These are phyloP conservation scores for Diversispora eburnea DNA, from an alignment of 192 early-diverging fungal genomes.

Conservation along the genomic window DNA sequence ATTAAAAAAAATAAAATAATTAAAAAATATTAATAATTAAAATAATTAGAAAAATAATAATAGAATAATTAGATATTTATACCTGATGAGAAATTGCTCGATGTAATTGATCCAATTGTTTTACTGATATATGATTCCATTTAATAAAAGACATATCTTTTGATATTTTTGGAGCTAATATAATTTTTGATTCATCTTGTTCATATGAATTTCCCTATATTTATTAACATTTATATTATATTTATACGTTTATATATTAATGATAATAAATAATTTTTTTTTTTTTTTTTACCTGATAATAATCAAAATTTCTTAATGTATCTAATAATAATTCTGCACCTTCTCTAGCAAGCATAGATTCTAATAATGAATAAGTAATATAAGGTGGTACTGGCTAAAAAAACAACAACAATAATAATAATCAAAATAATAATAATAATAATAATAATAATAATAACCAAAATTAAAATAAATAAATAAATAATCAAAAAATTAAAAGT, in stretches of 20 bases:
- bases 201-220: constrained; percentile 48
- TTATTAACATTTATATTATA: constrained; percentile 20
- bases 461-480: no score
- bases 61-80: no score
- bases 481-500: no score
- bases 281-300: constrained; percentile 44
- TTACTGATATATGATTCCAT: constrained; percentile 59
- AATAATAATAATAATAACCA: no score
- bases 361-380: constrained; percentile 34
- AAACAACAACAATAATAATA: constrained; percentile 27
- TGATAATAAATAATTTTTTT: not conserved
- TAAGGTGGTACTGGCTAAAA: constrained; percentile 36
- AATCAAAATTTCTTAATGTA: constrained; percentile 59
- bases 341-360: constrained; percentile 45
- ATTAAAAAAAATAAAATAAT: not conserved
- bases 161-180: constrained; percentile 66
- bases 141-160: constrained; percentile 54
- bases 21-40: constrained; percentile 19
- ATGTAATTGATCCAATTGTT: constrained; percentile 60
- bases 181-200: constrained; percentile 64
- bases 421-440: not conserved
- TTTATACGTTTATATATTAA: not conserved
- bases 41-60: no score
- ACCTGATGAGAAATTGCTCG: constrained; percentile 76
- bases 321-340: constrained; percentile 61